phyloP scores from a whole-genome alignment of 129 eudicot species.

The Flaveria bidentis region DNA sequence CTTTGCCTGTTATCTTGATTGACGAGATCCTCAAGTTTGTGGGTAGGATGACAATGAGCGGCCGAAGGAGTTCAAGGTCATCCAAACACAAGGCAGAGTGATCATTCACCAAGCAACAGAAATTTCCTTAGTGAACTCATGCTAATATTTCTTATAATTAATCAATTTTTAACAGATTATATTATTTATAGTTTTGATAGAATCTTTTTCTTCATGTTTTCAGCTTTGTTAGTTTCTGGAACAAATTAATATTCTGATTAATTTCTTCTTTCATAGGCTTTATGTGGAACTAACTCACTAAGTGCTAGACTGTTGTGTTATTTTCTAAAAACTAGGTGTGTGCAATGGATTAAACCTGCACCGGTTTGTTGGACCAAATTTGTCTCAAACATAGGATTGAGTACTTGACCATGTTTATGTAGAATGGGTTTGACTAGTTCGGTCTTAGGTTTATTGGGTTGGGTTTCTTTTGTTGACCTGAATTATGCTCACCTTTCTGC shows the following conservation, averaged over 20 bases:
- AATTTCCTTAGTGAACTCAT: conserved; percentile 1
- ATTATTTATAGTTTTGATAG: background rate
- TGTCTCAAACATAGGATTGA: too few relatives aligned
- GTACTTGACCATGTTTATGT: too few relatives aligned
- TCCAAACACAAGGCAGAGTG: conserved; percentile 42
- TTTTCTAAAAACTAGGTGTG: too few relatives aligned
- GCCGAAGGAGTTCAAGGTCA: conserved; percentile 18
- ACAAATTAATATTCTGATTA: conserved; percentile 3
- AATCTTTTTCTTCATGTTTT: conserved; percentile 7
- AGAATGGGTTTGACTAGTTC: too few relatives aligned
- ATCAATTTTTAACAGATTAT: conserved; percentile 16
- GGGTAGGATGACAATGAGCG: conserved; percentile 51
- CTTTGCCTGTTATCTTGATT: conserved; percentile 77
- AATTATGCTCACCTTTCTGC: too few relatives aligned
- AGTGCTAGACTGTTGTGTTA: background rate
- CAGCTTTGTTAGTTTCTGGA: conserved; percentile 3
- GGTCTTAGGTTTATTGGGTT: too few relatives aligned
- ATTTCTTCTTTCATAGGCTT: background rate
- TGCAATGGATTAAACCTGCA: too few relatives aligned
- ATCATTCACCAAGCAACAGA: conserved; percentile 1
- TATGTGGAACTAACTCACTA: background rate
- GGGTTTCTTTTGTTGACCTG: too few relatives aligned
- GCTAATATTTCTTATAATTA: conserved; percentile 12
- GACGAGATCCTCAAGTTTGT: conserved; percentile 84
- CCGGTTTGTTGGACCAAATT: too few relatives aligned